Conservation (phyloP, 441 rosid species). For the Capsella rubella region DNA sequence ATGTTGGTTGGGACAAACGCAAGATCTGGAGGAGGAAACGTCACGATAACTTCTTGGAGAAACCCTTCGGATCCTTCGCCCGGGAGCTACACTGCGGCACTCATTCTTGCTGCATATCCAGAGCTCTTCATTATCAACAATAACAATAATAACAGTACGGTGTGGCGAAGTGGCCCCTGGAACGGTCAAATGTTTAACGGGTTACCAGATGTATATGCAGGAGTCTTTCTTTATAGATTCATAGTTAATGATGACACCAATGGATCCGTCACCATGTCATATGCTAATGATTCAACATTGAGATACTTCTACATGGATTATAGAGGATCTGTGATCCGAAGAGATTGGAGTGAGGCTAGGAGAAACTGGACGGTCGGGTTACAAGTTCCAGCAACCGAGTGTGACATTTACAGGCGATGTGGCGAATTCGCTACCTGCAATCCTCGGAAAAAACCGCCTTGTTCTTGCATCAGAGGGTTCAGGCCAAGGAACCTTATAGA, state of each 20-base stretch:
- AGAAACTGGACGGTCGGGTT: conserved; percentile 24
- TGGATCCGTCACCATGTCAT: conserved; percentile 40
- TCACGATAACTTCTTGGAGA: conserved; percentile 55
- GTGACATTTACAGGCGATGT: conserved; percentile 54
- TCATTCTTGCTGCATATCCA: conserved; percentile 43
- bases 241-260: conserved; percentile 30
- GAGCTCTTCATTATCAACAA: conserved; percentile 46
- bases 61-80: conserved; percentile 55
- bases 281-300: conserved; percentile 27
- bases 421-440: conserved; percentile 49
- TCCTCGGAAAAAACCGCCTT: conserved; percentile 37
- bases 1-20: conserved; percentile 44
- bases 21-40: conserved; percentile 41
- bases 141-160: conserved; percentile 44
- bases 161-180: conserved; percentile 67
- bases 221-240: conserved; percentile 41
- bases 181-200: conserved; percentile 53
- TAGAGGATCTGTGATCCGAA: conserved; percentile 30
- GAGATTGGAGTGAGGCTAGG: conserved; percentile 38
- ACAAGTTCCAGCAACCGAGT: conserved; percentile 35
- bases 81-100: conserved; percentile 51
- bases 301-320: conserved; percentile 39
- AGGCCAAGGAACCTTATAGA: conserved; percentile 46
- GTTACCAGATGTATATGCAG: conserved; percentile 39
- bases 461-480: conserved; percentile 62